These are phyloP conservation scores for Saccharomycopsis lassenensis DNA, from an alignment of 805 yeast species.

Conservation along the genomic window DNA sequence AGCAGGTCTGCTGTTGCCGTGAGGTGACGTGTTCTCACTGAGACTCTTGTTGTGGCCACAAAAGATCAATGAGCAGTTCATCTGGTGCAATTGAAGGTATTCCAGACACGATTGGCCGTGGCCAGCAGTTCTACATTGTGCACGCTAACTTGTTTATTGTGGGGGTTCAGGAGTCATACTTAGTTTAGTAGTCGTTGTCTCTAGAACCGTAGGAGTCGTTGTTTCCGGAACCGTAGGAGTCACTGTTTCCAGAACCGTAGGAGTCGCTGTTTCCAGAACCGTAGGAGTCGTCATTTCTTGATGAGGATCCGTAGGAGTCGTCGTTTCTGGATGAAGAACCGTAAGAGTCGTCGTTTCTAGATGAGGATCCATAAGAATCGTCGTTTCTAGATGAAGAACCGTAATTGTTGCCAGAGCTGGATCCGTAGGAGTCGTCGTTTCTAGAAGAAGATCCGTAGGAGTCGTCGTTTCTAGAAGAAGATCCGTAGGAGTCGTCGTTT, in stretches of 20 bases:
- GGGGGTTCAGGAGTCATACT: too few relatives aligned
- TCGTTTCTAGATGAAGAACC: slow-evolving; percentile 21
- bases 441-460: slow-evolving; percentile 1
- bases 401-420: slow-evolving; percentile 10
- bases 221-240: slow-evolving; percentile 22
- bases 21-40: too few relatives aligned
- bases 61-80: too few relatives aligned
- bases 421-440: slow-evolving; percentile 9
- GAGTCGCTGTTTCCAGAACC: slow-evolving; percentile 19
- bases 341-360: slow-evolving; percentile 26
- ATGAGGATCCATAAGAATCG: slow-evolving; percentile 25
- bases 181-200: slow-evolving; percentile 18
- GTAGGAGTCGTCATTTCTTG: slow-evolving; percentile 19
- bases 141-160: too few relatives aligned
- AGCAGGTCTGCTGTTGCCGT: too few relatives aligned
- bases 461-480: slow-evolving; percentile 3
- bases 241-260: slow-evolving; percentile 15
- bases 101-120: too few relatives aligned
- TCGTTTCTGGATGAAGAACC: slow-evolving; percentile 24
- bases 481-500: slow-evolving; percentile 12
- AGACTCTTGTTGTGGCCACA: too few relatives aligned
- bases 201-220: slow-evolving; percentile 21
- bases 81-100: too few relatives aligned
- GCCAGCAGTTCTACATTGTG: too few relatives aligned
- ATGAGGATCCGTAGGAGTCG: slow-evolving; percentile 15